phyloP scores from a whole-genome alignment of 306 rosid species.

The Chamaecrista fasciculata region DNA sequence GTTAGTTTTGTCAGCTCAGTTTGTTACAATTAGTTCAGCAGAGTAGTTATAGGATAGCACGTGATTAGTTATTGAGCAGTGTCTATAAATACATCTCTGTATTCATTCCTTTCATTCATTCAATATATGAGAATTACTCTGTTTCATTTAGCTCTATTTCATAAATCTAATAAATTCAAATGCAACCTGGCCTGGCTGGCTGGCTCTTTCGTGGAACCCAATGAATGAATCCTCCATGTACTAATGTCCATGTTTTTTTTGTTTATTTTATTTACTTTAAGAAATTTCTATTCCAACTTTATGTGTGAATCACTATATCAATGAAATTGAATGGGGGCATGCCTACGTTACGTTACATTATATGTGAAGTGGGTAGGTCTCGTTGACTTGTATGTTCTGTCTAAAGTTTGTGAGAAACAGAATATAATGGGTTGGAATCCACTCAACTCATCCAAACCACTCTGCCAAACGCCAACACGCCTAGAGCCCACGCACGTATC shows the following conservation, averaged over 20 bases:
- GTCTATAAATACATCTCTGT: no score
- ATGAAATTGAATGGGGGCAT: background rate
- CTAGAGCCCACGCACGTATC: background rate
- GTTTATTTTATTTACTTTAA: background rate
- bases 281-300: background rate
- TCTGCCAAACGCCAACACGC: no score
- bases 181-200: no score
- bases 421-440: background rate
- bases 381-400: background rate
- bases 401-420: background rate
- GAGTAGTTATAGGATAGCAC: no score
- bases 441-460: background rate
- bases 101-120: no score
- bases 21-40: no score
- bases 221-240: background rate
- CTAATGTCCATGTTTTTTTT: no score
- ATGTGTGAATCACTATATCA: slow-evolving; percentile 5
- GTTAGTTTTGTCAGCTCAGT: no score
- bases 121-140: no score
- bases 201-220: background rate
- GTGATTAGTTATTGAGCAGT: no score
- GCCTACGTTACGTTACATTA: background rate
- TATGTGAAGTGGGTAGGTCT: background rate
- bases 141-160: no score
- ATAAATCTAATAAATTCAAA: no score